Percentiles rank a stretch among this genome's conserved stretches.
phyloP scores from a whole-genome alignment of 352 stramenopile genomes.

The Pythium phragmiticola region DNA sequence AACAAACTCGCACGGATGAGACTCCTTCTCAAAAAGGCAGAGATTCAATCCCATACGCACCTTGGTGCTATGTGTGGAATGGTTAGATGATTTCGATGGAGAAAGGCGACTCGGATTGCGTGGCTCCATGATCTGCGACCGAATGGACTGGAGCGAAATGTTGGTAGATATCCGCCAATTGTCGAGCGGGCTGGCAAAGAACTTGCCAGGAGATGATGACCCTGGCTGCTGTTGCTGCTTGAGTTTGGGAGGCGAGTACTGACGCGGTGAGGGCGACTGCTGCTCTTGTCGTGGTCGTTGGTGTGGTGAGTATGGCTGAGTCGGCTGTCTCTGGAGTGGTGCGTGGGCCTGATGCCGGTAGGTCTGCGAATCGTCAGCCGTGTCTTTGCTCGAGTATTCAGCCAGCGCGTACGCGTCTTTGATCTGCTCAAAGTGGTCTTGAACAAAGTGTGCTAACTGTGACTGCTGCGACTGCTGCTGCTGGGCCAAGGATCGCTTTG shows the following conservation, averaged over 20 bases:
- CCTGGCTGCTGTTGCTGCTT: conserved; percentile 17
- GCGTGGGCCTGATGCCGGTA: conserved; percentile 3
- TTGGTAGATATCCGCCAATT: conserved; percentile 16
- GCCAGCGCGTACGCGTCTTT: conserved; percentile 47
- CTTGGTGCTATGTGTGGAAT: conserved; percentile 14
- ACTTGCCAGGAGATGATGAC: conserved; percentile 9
- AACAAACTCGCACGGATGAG: background rate
- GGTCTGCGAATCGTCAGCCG: conserved; percentile 28
- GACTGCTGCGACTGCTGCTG: background rate
- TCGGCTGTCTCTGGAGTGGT: background rate
- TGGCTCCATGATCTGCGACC: conserved; percentile 16
- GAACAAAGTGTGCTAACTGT: conserved; percentile 25
- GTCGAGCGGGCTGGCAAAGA: conserved; percentile 22
- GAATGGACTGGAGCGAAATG: conserved; percentile 3
- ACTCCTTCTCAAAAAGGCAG: no score
- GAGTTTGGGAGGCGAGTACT: conserved; percentile 2
- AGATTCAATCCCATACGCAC: conserved; percentile 3
- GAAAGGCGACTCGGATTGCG: conserved; percentile 19
- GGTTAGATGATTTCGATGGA: conserved; percentile 12
- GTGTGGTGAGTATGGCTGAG: background rate
- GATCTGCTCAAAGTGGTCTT: conserved; percentile 46
- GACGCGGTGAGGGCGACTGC: background rate
- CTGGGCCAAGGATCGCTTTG: conserved; percentile 17
- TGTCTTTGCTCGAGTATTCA: conserved; percentile 33
- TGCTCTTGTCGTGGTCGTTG: background rate